phyloP scores from a whole-genome alignment of 306 rosid species.

The Arachis hypogaea region DNA sequence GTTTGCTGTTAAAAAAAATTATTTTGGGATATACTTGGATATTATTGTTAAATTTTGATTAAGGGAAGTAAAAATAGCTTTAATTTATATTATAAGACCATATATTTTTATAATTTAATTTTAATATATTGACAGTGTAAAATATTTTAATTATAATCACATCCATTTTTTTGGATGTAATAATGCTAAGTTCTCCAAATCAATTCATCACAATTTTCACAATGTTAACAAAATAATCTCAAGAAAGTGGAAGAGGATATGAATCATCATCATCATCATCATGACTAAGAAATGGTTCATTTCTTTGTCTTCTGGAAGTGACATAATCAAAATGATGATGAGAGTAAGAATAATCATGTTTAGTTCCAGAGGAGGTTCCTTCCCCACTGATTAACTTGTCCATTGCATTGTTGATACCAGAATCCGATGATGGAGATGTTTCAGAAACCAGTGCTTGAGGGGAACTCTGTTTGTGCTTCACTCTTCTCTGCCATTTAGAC shows the following conservation, averaged over 20 bases:
- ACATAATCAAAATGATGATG: conserved; percentile 8
- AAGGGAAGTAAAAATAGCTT: too few species aligned
- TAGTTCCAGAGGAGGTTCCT: conserved; percentile 54
- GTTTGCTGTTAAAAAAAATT: too few species aligned
- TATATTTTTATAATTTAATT: too few species aligned
- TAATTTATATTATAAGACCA: too few species aligned
- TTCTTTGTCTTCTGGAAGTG: not conserved
- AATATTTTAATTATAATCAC: too few species aligned
- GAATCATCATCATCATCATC: conserved; percentile 33
- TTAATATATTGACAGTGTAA: too few species aligned
- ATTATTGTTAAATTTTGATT: too few species aligned
- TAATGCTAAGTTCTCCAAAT: not conserved
- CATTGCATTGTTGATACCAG: conserved; percentile 30
- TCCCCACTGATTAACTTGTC: conserved; percentile 37
- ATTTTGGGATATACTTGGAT: too few species aligned
- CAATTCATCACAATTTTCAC: conserved; percentile 8
- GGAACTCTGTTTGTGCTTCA: conserved; percentile 54
- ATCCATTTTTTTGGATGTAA: too few species aligned
- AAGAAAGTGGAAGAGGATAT: conserved; percentile 33
- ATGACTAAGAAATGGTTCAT: conserved; percentile 18
- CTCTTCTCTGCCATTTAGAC: conserved; percentile 74
- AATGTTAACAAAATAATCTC: conserved; percentile 34
- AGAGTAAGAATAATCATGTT: conserved; percentile 15
- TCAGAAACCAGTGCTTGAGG: conserved; percentile 38
- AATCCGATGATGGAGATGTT: conserved; percentile 45